These are phyloP conservation scores for Pythium chondricola DNA, from an alignment of 352 stramenopile genomes.

Conservation along the genomic window DNA sequence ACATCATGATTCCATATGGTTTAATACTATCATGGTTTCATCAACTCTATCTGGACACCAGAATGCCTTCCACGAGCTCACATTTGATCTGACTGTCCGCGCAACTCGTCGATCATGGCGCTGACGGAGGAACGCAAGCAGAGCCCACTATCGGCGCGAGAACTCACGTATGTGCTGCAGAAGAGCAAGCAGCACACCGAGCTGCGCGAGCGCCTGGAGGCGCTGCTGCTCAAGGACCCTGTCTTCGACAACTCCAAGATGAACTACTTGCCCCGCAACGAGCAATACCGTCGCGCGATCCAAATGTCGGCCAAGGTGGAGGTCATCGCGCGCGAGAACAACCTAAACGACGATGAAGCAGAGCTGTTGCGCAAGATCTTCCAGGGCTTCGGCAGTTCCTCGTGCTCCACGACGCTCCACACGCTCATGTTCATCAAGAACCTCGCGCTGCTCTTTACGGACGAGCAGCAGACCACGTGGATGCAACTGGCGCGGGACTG, in stretches of 20 bases:
- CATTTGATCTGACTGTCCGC: too few relatives aligned
- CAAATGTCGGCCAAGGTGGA: constrained; percentile 54
- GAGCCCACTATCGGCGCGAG: constrained; percentile 38
- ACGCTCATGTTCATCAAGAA: constrained; percentile 76
- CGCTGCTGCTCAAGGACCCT: constrained; percentile 46
- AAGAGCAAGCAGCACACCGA: constrained; percentile 44
- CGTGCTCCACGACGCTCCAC: constrained; percentile 51
- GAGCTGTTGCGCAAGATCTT: constrained; percentile 48
- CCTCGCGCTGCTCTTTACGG: constrained; percentile 47
- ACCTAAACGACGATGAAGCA: constrained; percentile 47
- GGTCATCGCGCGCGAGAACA: constrained; percentile 44
- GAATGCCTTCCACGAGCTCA: too few relatives aligned
- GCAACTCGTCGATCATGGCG: not conserved
- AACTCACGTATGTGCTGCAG: constrained; percentile 61
- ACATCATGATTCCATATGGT: too few relatives aligned
- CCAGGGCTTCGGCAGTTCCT: constrained; percentile 47
- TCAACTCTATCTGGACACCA: too few relatives aligned
- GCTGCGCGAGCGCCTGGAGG: constrained; percentile 48
- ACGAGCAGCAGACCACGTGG: constrained; percentile 66
- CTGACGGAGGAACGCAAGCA: constrained; percentile 30
- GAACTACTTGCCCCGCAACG: constrained; percentile 56
- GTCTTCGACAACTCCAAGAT: constrained; percentile 55
- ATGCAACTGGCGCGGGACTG: constrained; percentile 61
- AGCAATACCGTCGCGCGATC: constrained; percentile 53
- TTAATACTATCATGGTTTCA: too few relatives aligned